Base-by-base conservation (phyloP, 768 basidiomycete genomes). In the Crepidotus variabilis region DNA sequence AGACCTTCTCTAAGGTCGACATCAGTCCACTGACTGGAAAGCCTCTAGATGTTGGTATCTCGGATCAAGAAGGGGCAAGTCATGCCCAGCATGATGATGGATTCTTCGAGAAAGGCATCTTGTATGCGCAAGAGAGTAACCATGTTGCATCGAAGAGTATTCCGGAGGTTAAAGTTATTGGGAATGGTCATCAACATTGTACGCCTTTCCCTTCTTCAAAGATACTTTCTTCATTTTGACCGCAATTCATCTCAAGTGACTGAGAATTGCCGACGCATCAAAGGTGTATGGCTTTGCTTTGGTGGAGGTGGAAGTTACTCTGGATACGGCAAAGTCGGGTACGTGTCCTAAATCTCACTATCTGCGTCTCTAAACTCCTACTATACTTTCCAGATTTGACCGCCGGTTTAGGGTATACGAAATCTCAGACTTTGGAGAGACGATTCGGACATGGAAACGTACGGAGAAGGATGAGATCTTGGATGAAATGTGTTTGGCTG, bases 171-270 rank as follows among this genome's bases (percentile, higher is more conserved):
- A 96, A 96, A 70, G 90, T 90, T 1, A 78, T 96, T 14, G 88
- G 83, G 20, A 93, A 98, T 69, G 96, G 95, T 0, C 96, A 98
- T 66, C 88, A 83, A 65, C 96, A 98, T 71, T 69, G 90, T 90
- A 68, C 57, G 83, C 72, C 18, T 21, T 24, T 46, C 28, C 11
- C 10, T 51, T 52, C n/a, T 48, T n/a, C n/a, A n/a, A n/a, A n/a
- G 20, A 10, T 23, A 39, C 23, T 24, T 28, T 24, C 1, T 36
- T 62, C 2, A 57, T 20, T 43, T 16, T 35, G 28, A 28, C 28
- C 28, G 3, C 28, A 8, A 28, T 24, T 47, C 20, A 7, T 5
- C 22, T 59, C 52, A 48, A 90, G 90, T 92, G 14, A 94, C 91
- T 14, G 93, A 97, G 66, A 88, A 94, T 61, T 97, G 95, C 63